Evolutionary conservation across 2,329 filamentous ascomycete species (phyloP).

Genomic region (Xylaria sp.): DNA sequence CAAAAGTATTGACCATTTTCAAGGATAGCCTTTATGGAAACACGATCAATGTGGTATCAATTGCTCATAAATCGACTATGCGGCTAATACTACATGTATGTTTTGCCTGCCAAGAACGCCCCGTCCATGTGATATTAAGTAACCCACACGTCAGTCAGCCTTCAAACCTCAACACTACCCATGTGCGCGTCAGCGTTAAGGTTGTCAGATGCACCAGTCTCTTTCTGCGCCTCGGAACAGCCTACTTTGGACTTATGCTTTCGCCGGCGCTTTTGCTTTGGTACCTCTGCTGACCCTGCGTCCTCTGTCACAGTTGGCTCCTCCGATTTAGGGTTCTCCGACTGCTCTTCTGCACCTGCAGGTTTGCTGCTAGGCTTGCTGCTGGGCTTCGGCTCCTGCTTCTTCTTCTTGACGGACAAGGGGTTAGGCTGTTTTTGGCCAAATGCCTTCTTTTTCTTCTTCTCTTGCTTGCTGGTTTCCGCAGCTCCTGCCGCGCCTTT

Average conservation of each 20-base stretch:
- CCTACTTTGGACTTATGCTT: conserved; percentile 33
- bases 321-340: conserved; percentile 8
- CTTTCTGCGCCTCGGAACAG: conserved; percentile 5
- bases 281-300: conserved; percentile 16
- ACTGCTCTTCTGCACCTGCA: conserved; percentile 30
- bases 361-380: too few species aligned
- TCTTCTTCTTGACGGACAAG: conserved; percentile 72
- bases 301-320: conserved; percentile 12
- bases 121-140: background rate
- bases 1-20: too few species aligned
- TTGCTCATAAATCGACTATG: conserved; percentile 5
- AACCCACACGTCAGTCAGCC: background rate
- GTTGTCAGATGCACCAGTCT: conserved; percentile 1
- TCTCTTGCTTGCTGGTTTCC: conserved; percentile 36
- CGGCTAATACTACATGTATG: background rate
- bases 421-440: conserved; percentile 73
- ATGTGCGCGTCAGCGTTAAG: conserved; percentile 2
- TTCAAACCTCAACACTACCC: conserved; percentile 12
- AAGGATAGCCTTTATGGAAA: background rate
- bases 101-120: conserved; percentile 6
- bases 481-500: conserved; percentile 18
- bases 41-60: conserved; percentile 19
- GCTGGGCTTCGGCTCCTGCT: too few species aligned
- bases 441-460: conserved; percentile 60
- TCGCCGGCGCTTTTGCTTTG: conserved; percentile 31